A percentile compares a stretch with the other conserved stretches of the same genome.
Conservation (phyloP, 2,329 filamentous ascomycete species). For the Clarireedia homoeocarpa region DNA sequence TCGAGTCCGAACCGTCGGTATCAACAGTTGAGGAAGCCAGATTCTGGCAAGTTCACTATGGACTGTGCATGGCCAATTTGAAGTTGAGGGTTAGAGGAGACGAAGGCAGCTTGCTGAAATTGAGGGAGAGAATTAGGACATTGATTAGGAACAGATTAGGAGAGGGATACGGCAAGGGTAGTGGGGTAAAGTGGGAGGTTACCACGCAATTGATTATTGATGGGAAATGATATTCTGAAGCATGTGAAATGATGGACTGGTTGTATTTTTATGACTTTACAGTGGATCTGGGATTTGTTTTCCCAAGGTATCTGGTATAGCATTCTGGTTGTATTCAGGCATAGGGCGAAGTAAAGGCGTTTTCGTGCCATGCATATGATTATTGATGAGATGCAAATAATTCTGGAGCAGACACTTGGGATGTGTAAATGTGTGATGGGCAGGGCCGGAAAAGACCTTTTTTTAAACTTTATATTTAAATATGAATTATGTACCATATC, state of each 20-base stretch:
- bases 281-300: not conserved
- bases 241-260: not conserved
- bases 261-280: not conserved
- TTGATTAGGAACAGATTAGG: slow-evolving; percentile 80
- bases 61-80: slow-evolving; percentile 89
- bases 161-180: slow-evolving; percentile 76
- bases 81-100: slow-evolving; percentile 62
- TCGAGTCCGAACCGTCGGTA: slow-evolving; percentile 72
- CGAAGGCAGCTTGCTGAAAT: slow-evolving; percentile 61
- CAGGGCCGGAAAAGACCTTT: too few relatives aligned
- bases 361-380: too few relatives aligned
- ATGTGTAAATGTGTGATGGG: too few relatives aligned
- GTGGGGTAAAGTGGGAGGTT: slow-evolving; percentile 84
- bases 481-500: too few relatives aligned
- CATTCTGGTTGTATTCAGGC: too few relatives aligned
- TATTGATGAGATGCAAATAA: too few relatives aligned
- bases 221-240: slow-evolving; percentile 10
- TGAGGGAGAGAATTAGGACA: slow-evolving; percentile 68
- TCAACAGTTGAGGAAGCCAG: slow-evolving; percentile 78
- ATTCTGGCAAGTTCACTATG: slow-evolving; percentile 99
- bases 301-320: not conserved
- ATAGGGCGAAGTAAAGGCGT: too few relatives aligned
- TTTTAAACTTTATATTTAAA: too few relatives aligned
- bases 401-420: too few relatives aligned
- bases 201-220: slow-evolving; percentile 61